Conservation (phyloP, 306 rosid species). For the Prunus fruticosa region DNA sequence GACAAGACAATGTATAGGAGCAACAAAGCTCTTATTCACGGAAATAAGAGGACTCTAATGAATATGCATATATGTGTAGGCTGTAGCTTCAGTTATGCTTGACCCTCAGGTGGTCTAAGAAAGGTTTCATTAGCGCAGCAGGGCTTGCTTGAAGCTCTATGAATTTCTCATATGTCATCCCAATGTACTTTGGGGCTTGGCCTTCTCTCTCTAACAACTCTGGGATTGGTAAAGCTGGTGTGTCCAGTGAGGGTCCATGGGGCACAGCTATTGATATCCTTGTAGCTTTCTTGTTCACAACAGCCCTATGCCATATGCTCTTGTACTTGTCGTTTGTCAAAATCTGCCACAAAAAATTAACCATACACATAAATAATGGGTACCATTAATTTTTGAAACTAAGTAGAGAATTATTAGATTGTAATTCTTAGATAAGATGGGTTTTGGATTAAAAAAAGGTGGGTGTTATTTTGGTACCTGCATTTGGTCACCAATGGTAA, state of each 20-base stretch:
- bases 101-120: slow-evolving; percentile 26
- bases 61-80: too few species aligned
- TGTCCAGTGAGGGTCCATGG: slow-evolving; percentile 47
- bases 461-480: too few species aligned
- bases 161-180: slow-evolving; percentile 33
- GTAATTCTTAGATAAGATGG: neutral
- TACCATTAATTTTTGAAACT: neutral
- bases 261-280: slow-evolving; percentile 45
- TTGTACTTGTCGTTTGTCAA: slow-evolving; percentile 56
- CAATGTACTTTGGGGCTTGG: slow-evolving; percentile 33
- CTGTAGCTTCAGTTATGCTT: neutral
- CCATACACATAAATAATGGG: too few species aligned
- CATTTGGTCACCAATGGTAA: too few species aligned
- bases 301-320: slow-evolving; percentile 50
- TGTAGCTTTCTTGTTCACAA: slow-evolving; percentile 41
- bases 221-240: slow-evolving; percentile 40
- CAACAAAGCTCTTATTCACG: too few species aligned
- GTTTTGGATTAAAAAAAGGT: too few species aligned
- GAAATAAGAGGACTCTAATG: too few species aligned
- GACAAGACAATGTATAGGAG: too few species aligned
- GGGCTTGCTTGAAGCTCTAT: slow-evolving; percentile 36
- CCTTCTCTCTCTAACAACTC: slow-evolving; percentile 28
- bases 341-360: slow-evolving; percentile 11
- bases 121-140: slow-evolving; percentile 29
- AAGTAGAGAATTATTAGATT: neutral